These are phyloP conservation scores for Orbilia brochopaga DNA, from an alignment of 2,329 filamentous ascomycete species.

Conservation along the genomic window DNA sequence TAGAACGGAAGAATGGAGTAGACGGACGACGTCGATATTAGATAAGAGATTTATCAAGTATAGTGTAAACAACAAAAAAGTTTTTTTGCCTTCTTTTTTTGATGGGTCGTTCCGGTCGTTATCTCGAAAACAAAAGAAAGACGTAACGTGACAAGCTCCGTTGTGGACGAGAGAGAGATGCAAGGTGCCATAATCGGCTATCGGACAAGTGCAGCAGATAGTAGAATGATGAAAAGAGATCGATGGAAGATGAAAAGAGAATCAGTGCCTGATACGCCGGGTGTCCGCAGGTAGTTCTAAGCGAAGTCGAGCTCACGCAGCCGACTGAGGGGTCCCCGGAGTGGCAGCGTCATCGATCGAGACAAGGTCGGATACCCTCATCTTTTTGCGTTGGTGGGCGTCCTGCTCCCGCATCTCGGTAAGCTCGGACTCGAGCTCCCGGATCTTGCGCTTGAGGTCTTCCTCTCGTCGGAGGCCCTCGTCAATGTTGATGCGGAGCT, in stretches of 20 bases:
- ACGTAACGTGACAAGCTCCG: slow-evolving; percentile 37
- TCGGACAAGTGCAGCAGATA: slow-evolving; percentile 28
- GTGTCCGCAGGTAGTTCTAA: slow-evolving; percentile 21
- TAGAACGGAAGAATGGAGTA: slow-evolving; percentile 19
- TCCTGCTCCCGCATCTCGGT: slow-evolving; percentile 55
- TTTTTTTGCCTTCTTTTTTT: slow-evolving; percentile 43
- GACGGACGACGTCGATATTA: slow-evolving; percentile 50
- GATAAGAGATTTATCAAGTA: slow-evolving; percentile 49
- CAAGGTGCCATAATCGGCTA: slow-evolving; percentile 24
- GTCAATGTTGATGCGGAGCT: slow-evolving; percentile 70
- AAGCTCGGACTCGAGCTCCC: slow-evolving; percentile 71
- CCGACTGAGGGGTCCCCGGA: slow-evolving; percentile 46
- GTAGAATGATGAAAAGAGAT: slow-evolving; percentile 8
- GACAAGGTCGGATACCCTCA: slow-evolving; percentile 54
- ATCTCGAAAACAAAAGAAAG: slow-evolving; percentile 48
- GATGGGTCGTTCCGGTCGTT: slow-evolving; percentile 48
- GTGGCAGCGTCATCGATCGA: slow-evolving; percentile 49
- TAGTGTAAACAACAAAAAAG: slow-evolving; percentile 22
- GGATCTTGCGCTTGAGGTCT: slow-evolving; percentile 79
- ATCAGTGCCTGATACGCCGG: slow-evolving; percentile 8
- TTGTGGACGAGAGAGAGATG: slow-evolving; percentile 18
- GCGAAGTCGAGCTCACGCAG: slow-evolving; percentile 41
- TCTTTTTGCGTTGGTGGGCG: slow-evolving; percentile 54
- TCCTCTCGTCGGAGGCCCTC: slow-evolving; percentile 80
- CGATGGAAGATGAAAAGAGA: slow-evolving; percentile 7